Conservation (phyloP, 768 basidiomycete genomes). For the Tubosaeta brunneosetosa region DNA sequence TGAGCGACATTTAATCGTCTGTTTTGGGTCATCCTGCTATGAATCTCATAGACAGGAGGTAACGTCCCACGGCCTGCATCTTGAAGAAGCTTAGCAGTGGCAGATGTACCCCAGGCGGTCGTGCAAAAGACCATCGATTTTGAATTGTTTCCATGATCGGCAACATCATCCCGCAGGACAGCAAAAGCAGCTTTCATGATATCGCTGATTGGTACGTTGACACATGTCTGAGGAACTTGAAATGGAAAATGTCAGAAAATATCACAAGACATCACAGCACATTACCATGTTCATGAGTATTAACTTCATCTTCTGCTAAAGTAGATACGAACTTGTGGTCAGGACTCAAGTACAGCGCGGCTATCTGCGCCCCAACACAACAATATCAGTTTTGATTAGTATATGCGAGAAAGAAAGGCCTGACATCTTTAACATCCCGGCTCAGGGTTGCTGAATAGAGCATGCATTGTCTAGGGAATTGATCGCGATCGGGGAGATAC, state of each 20-base stretch:
- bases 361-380: conserved; percentile 16
- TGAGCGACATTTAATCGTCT: conserved; percentile 46
- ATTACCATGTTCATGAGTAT: conserved; percentile 58
- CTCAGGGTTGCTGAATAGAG: conserved; percentile 75
- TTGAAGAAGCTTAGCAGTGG: conserved; percentile 35
- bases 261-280: neutral
- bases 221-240: conserved; percentile 43
- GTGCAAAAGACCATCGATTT: conserved; percentile 62
- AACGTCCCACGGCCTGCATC: conserved; percentile 25
- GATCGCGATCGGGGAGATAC: conserved; percentile 38
- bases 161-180: conserved; percentile 34
- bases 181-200: conserved; percentile 39
- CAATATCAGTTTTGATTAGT: neutral
- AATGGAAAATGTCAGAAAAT: neutral
- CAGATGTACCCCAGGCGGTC: conserved; percentile 55
- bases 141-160: conserved; percentile 26
- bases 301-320: conserved; percentile 50
- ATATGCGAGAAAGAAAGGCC: conserved; percentile 1
- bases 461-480: conserved; percentile 59
- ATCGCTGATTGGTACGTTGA: conserved; percentile 40
- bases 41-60: conserved; percentile 48
- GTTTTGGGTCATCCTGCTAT: conserved; percentile 51
- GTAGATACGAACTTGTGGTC: conserved; percentile 52
- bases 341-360: conserved; percentile 22
- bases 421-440: conserved; percentile 55